A percentile compares a stretch with the other conserved stretches of the same genome.
phyloP scores from a whole-genome alignment of 192 early-diverging fungal species.

The Coemansia sp. region DNA sequence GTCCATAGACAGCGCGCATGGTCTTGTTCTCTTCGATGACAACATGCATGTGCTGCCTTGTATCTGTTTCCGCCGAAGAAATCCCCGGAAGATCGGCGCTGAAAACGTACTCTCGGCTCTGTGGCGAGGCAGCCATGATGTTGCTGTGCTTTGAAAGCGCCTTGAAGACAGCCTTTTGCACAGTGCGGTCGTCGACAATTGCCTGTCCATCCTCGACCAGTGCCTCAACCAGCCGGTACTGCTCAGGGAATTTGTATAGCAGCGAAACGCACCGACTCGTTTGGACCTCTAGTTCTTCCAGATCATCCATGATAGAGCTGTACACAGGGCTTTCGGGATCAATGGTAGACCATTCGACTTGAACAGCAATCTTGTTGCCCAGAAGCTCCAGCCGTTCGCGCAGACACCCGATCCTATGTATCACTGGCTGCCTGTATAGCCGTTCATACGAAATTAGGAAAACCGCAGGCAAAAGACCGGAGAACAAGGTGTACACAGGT shows the following conservation, averaged over 20 bases:
- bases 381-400: slow-evolving; percentile 23
- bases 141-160: slow-evolving; percentile 33
- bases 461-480: slow-evolving; percentile 69
- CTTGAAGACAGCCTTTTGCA: slow-evolving; percentile 43
- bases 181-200: slow-evolving; percentile 28
- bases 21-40: slow-evolving; percentile 33
- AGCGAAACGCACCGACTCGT: slow-evolving; percentile 47
- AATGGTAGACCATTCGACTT: slow-evolving; percentile 27
- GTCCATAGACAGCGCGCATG: slow-evolving; percentile 31
- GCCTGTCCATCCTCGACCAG: slow-evolving; percentile 37
- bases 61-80: not conserved
- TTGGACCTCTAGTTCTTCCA: slow-evolving; percentile 47
- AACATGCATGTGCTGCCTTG: slow-evolving; percentile 43
- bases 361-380: slow-evolving; percentile 25
- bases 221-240: slow-evolving; percentile 36
- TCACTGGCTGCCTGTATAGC: slow-evolving; percentile 51
- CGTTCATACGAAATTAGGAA: slow-evolving; percentile 76
- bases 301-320: slow-evolving; percentile 42
- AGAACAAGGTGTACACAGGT: slow-evolving; percentile 58
- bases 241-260: slow-evolving; percentile 47
- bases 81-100: slow-evolving; percentile 7
- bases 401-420: slow-evolving; percentile 30
- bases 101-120: slow-evolving; percentile 37
- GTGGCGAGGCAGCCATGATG: slow-evolving; percentile 26
- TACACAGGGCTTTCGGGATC: slow-evolving; percentile 45